phyloP scores from a whole-genome alignment of 805 yeast genomes.

The Priceomyces carsonii region DNA sequence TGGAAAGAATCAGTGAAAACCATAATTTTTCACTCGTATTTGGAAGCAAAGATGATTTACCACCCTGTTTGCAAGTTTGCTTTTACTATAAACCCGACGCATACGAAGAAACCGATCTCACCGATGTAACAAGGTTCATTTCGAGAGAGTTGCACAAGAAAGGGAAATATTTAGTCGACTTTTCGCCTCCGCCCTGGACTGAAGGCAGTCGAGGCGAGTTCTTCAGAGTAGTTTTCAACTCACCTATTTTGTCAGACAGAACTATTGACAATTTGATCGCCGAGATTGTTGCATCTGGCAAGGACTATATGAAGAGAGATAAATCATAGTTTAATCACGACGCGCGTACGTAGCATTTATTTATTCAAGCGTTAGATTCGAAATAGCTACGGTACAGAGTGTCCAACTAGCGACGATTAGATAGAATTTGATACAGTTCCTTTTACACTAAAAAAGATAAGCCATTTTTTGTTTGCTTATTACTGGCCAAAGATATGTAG shows the following conservation, averaged over 20 bases:
- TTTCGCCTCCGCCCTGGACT: constrained; percentile 61
- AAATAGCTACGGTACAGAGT: too few relatives aligned
- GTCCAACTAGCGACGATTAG: too few relatives aligned
- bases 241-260: constrained; percentile 51
- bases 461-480: too few relatives aligned
- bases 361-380: too few relatives aligned
- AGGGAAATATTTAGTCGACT: constrained; percentile 76
- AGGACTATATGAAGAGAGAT: constrained; percentile 9
- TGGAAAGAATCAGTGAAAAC: constrained; percentile 34
- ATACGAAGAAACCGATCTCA: constrained; percentile 38
- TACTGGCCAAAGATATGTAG: too few relatives aligned
- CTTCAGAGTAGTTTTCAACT: constrained; percentile 80
- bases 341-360: too few relatives aligned
- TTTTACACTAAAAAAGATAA: too few relatives aligned
- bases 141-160: constrained; percentile 57
- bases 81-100: constrained; percentile 62
- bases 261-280: constrained; percentile 38
- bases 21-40: constrained; percentile 55
- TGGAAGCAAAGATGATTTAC: constrained; percentile 46
- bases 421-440: too few relatives aligned
- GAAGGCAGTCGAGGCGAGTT: constrained; percentile 66
- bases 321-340: too few relatives aligned
- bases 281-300: constrained; percentile 28
- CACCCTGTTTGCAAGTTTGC: constrained; percentile 83
- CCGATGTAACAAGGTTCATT: constrained; percentile 60